Evolutionary conservation across 768 basidiomycete species (phyloP).

Genomic region (Lyophyllum decastes): DNA sequence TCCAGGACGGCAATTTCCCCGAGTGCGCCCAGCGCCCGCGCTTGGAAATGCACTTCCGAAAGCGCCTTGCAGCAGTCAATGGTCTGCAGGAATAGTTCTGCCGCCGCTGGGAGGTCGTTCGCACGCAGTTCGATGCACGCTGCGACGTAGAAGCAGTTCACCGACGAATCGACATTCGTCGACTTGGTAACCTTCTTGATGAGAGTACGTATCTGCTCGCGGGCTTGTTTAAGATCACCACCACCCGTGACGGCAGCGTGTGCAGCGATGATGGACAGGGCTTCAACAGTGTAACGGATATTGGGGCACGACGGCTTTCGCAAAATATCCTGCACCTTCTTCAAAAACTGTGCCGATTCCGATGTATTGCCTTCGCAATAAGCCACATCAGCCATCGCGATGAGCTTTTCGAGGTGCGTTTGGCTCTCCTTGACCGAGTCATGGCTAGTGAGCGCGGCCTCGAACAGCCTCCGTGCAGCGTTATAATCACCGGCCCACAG

Average conservation of each 20-base stretch:
- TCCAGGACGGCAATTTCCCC: neutral
- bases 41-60: neutral
- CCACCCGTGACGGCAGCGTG: slow-evolving; percentile 9
- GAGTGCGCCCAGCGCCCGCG: slow-evolving; percentile 1
- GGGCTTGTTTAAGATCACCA: neutral
- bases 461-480: neutral
- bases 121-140: slow-evolving; percentile 6
- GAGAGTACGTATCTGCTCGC: neutral
- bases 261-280: neutral
- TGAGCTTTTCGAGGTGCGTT: neutral
- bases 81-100: neutral
- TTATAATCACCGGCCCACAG: no score
- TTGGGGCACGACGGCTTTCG: neutral
- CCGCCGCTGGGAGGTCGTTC: neutral
- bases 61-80: neutral
- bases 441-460: neutral
- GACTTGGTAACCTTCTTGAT: neutral
- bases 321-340: neutral
- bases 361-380: neutral
- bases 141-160: slow-evolving; percentile 2
- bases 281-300: neutral
- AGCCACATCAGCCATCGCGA: slow-evolving; percentile 4
- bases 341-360: neutral
- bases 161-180: neutral
- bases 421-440: neutral